Evolutionary conservation across 75 land plant species (phyloP).

Genomic region (Pinus tabuliformis): DNA sequence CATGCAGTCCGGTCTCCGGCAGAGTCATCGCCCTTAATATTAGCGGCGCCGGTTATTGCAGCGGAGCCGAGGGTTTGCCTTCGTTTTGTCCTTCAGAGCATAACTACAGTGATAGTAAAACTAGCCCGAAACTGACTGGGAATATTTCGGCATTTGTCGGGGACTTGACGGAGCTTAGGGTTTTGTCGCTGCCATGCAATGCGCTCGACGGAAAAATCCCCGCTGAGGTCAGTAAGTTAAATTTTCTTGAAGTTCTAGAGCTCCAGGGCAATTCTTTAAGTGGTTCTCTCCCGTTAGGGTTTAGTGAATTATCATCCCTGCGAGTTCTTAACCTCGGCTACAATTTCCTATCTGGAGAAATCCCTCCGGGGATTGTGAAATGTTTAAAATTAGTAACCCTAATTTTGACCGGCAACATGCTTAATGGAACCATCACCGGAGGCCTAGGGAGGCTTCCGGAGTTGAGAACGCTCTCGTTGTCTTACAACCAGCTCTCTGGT

Average conservation of each 20-base stretch:
- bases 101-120: background rate
- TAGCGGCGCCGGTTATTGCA: constrained; percentile 6
- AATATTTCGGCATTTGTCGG: constrained; percentile 21
- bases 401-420: constrained; percentile 12
- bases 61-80: background rate
- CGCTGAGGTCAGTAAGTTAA: constrained; percentile 18
- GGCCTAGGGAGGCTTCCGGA: constrained; percentile 12
- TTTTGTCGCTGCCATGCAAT: constrained; percentile 29
- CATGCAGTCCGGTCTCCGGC: constrained; percentile 25
- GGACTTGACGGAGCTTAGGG: constrained; percentile 35
- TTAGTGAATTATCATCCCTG: constrained; percentile 19
- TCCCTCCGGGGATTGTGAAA: constrained; percentile 19
- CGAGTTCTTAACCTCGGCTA: constrained; percentile 32
- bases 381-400: constrained; percentile 10
- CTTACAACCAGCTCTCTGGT: constrained; percentile 19
- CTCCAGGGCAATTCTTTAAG: constrained; percentile 55
- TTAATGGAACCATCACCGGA: constrained; percentile 19
- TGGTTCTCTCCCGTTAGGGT: constrained; percentile 32
- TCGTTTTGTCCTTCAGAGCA: background rate
- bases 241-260: constrained; percentile 30
- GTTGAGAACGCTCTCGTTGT: constrained; percentile 11
- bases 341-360: constrained; percentile 34
- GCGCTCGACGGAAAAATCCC: constrained; percentile 45
- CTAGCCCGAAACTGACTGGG: constrained; percentile 23
- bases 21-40: constrained; percentile 31